These are phyloP conservation scores for Kodamaea jinghongensis DNA, from an alignment of 805 yeast genomes.

Conservation along the genomic window DNA sequence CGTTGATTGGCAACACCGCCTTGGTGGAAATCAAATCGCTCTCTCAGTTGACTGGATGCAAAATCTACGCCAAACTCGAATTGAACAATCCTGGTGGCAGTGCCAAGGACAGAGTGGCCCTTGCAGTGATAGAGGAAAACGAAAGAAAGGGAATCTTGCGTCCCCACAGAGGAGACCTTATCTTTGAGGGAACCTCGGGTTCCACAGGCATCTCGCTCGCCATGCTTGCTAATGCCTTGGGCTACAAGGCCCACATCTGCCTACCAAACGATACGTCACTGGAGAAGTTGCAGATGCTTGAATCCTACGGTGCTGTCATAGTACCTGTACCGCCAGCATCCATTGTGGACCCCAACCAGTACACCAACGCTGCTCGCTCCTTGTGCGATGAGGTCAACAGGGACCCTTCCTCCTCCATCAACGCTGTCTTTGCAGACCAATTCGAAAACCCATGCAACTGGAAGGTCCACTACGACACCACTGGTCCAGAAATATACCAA, in stretches of 20 bases:
- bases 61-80: conserved; percentile 84
- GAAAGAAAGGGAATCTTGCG: conserved; percentile 56
- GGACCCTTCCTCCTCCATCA: conserved; percentile 31
- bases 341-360: conserved; percentile 89
- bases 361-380: conserved; percentile 80
- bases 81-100: conserved; percentile 90
- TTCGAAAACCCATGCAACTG: conserved; percentile 93
- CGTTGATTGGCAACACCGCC: conserved; percentile 89
- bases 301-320: conserved; percentile 74
- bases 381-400: conserved; percentile 57
- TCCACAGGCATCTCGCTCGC: conserved; percentile 96
- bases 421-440: conserved; percentile 90
- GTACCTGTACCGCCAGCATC: conserved; percentile 92
- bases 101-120: conserved; percentile 92
- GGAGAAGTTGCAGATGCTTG: conserved; percentile 73
- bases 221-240: conserved; percentile 81
- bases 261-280: conserved; percentile 89
- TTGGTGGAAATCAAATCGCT: conserved; percentile 70
- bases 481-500: conserved; percentile 89
- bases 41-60: conserved; percentile 71
- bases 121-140: conserved; percentile 71
- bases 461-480: conserved; percentile 74
- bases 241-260: conserved; percentile 90
- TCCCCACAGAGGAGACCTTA: conserved; percentile 63
- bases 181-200: conserved; percentile 95